Base-by-base conservation (phyloP, 129 eudicot genomes). In the Sambucus nigra region DNA sequence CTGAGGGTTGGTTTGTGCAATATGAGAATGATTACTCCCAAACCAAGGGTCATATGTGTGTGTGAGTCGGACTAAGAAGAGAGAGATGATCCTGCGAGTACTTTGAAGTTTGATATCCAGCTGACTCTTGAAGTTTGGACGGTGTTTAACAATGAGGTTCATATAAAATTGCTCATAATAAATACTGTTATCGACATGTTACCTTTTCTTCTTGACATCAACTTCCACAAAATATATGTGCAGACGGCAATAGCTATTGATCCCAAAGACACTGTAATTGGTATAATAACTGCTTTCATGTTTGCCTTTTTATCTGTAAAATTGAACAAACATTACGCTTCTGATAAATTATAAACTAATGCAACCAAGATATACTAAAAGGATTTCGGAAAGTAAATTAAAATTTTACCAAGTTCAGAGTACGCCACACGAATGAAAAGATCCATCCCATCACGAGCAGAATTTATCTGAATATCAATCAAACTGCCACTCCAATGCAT, bases 401-500 rank as follows among this genome's bases (percentile, higher is more conserved):
- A 25, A 6, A 20, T 0, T 15, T 6, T 52, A 69, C 77, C 77
- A 27, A 58, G 55, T 8, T 72, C 77, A 8, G 72, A 72, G 28
- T 27, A 46, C 25, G 66, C 64, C 5, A 72, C 62, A 1, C 77
- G 77, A 33, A 75, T 10, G 28, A 59, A 56, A 28, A 75, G 52
- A 39, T 63, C 66, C 16, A 35, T 50, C 17, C 76, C 81, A 19
- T 67, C 24, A 18, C 46, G 12, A 7, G 38, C 63, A 8, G 49
- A 13, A 24, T 69, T 64, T 14, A 45, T 15, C 25, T 59, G 66
- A 0, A 65, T 20, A 27, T 76, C 77, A n/a, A 66, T 51, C 52
- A 76, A 65, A 16, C 24, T 51, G 18, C 38, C 64, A 18, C 27
- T 51, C 81, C 81, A 76, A 1, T 57, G 20, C 81, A 65, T 48